Percentiles rank a stretch among this genome's conserved stretches.
Conservation (phyloP, 495 filamentous ascomycete genomes). For the Podospora fimiseda region DNA sequence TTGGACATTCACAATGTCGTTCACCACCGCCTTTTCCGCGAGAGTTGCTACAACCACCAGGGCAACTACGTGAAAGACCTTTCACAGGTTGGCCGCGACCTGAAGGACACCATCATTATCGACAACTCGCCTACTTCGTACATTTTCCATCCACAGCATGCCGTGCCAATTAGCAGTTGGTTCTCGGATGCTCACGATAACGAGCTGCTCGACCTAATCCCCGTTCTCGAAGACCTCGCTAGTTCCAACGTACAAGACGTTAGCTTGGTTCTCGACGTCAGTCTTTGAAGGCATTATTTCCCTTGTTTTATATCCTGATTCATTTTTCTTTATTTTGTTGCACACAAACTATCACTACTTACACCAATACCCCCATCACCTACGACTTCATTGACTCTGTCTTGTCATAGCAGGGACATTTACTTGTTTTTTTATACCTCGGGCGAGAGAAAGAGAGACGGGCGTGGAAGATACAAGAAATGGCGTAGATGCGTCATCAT, state of each 20-base stretch:
- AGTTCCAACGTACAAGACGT: constrained; percentile 84
- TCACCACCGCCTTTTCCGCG: constrained; percentile 92
- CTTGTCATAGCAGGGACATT: constrained; percentile 47
- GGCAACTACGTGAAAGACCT: constrained; percentile 99
- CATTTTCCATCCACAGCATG: constrained; percentile 99
- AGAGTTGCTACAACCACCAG: constrained; percentile 99
- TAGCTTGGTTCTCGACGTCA: constrained; percentile 94
- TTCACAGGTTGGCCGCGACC: constrained; percentile 91
- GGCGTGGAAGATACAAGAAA: neutral
- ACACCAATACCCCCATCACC: constrained; percentile 5
- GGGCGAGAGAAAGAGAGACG: too few species aligned
- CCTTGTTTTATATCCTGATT: constrained; percentile 22
- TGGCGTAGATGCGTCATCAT: neutral
- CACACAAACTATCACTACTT: too few species aligned
- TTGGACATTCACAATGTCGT: constrained; percentile 96
- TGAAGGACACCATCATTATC: constrained; percentile 98
- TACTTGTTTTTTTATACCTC: constrained; percentile 17
- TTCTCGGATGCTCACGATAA: constrained; percentile 99
- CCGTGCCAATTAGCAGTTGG: constrained; percentile 99
- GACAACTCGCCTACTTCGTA: constrained; percentile 99
- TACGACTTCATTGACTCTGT: neutral
- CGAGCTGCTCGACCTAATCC: constrained; percentile 95
- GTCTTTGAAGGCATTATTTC: constrained; percentile 55
- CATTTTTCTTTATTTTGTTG: constrained; percentile 20
- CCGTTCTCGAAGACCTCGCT: constrained; percentile 95